These are phyloP conservation scores for Cetradonia linearis DNA, from an alignment of 495 filamentous ascomycete species.

Conservation along the genomic window DNA sequence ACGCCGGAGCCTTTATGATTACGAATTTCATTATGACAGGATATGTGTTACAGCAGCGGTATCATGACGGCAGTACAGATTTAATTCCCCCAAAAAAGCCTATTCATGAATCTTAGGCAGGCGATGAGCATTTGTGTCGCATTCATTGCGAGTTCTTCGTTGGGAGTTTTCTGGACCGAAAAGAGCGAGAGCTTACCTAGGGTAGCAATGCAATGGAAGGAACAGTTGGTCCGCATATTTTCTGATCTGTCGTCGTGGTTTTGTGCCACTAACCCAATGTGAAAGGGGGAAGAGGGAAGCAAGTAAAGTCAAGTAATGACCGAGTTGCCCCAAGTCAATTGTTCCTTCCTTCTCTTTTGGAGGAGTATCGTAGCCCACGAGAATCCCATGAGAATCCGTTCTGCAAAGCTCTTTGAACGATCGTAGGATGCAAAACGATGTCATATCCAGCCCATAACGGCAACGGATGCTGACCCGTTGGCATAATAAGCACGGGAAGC, in stretches of 20 bases:
- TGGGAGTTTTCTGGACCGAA: slow-evolving; percentile 10
- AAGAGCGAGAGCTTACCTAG: slow-evolving; percentile 10
- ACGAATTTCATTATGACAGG: slow-evolving; percentile 21
- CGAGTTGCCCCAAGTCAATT: not conserved
- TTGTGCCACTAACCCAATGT: not conserved
- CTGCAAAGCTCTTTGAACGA: not conserved
- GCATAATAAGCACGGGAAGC: not conserved
- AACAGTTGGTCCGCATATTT: slow-evolving; percentile 15
- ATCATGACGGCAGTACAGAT: slow-evolving; percentile 12
- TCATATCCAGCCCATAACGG: slow-evolving; percentile 2
- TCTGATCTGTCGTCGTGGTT: not conserved
- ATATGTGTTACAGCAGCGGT: slow-evolving; percentile 20
- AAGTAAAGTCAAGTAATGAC: not conserved
- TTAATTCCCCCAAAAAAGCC: slow-evolving; percentile 21
- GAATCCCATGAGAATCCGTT: not conserved
- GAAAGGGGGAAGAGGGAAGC: not conserved
- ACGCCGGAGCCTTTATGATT: slow-evolving; percentile 17
- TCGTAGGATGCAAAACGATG: slow-evolving; percentile 3
- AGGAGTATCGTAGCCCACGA: not conserved
- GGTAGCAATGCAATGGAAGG: slow-evolving; percentile 14
- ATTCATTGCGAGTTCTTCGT: slow-evolving; percentile 3
- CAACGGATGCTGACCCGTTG: not conserved
- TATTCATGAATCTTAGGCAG: slow-evolving; percentile 20
- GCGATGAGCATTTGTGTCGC: slow-evolving; percentile 9
- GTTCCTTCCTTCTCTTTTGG: not conserved